Percentiles rank a stretch among this genome's conserved stretches.
Evolutionary conservation across 495 filamentous ascomycete genomes (phyloP).

Genomic region (Hypoxylon crocopeplum): DNA sequence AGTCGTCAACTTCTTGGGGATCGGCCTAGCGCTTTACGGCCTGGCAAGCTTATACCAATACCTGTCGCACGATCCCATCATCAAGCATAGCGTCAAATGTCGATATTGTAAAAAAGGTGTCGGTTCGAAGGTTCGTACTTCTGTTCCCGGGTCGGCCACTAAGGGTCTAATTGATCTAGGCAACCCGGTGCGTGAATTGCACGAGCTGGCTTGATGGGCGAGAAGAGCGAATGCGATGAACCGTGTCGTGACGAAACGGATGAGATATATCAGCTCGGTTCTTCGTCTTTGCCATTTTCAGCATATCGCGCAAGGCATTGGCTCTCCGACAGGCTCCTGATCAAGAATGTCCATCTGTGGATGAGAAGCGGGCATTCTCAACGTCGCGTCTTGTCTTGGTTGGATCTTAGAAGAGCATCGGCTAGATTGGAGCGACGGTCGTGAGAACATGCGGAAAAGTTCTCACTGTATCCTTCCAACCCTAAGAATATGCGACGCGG

Average conservation of each 20-base stretch:
- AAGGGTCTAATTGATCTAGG: constrained; percentile 46
- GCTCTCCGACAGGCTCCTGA: neutral
- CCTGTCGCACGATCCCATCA: constrained; percentile 67
- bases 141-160: neutral
- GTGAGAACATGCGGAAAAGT: too few species aligned
- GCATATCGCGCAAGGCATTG: neutral
- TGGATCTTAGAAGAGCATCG: too few species aligned
- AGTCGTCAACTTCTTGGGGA: constrained; percentile 67
- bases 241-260: neutral
- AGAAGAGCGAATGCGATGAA: constrained; percentile 58
- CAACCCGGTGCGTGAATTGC: constrained; percentile 71
- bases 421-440: too few species aligned
- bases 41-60: constrained; percentile 71
- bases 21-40: constrained; percentile 70
- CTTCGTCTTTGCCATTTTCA: too few species aligned
- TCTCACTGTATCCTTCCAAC: too few species aligned
- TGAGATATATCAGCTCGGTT: too few species aligned
- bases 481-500: too few species aligned
- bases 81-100: constrained; percentile 74
- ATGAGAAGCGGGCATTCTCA: neutral
- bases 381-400: neutral
- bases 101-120: constrained; percentile 74
- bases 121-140: constrained; percentile 63
- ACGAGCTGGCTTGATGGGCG: constrained; percentile 81
- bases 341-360: neutral